Evolutionary conservation across 108 stramenopile genomes (phyloP), one percentile per base, ranked within the genome.

Genomic region (Nitzschia inconspicua): DNA sequence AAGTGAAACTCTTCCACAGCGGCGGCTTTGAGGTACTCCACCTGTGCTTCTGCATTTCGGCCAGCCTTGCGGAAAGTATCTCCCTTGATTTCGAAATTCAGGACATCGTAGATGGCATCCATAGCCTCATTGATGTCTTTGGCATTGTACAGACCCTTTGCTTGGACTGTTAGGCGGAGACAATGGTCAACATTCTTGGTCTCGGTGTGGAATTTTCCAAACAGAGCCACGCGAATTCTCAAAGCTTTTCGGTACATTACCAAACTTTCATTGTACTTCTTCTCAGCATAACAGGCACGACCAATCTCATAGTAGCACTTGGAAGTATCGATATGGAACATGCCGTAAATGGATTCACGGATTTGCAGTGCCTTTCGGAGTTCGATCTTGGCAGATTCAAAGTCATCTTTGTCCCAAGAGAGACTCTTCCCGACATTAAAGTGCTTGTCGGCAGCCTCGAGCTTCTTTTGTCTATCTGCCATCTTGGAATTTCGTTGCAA

Each of bases 131-230:
- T 72, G 57, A 72, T 72, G 50, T 72, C 70, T 9, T 63, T 46
- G 36, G 44, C 70, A 42, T 63, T 72, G 57, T 72, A 72, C 10
- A 72, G 31, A 25, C 70, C 70, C 56, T 72, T 72, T 28, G 70
- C 70, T 59, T 72, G 70, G 20, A 72, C 70, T 0, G 64, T 63
- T 3, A 72, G 57, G 53, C 70, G 70, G 31, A 72, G 63, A 41
- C 70, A 72, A 31, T 72, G 70, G 46, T 72, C 70, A 48, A 63
- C 63, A 72, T 72, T 72, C 63, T 72, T 72, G 48, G 70, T 64
- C 30, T 72, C 70, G 0, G 70, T 72, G 44, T 63, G 62, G 63
- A 72, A 72, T 49, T 72, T 72, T 2, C 70, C 70, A 37, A 56
- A 72, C 1, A 72, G 63, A 59, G 41, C 58, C 20, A 72, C 63